Evolutionary conservation across 371 early-diverging fungal genomes (phyloP), one percentile per base, ranked within the genome.

Genomic region (Mortierella sp.): DNA sequence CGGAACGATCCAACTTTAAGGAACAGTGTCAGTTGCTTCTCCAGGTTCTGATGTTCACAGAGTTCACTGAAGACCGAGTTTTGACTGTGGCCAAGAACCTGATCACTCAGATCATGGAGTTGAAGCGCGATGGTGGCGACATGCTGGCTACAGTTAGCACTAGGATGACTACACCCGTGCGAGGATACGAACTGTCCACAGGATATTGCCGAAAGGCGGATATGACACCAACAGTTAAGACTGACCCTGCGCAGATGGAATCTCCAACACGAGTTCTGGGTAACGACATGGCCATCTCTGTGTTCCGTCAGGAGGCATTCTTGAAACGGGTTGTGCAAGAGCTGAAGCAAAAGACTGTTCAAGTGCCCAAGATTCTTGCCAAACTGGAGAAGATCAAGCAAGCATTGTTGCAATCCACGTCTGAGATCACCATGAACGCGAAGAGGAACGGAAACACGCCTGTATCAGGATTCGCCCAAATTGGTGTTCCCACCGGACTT

Each of bases 281-380:
- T 40, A 79, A 79, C 34, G 82, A 83, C 43, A 64, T 71, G 66
- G 68, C 81, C 9, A 76, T 84, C 43, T 80, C 79, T 22, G 59
- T 86, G 13, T 88, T 92, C 73, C 79, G 69, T 16, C 92, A 92
- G 57, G 88, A 89, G 49, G 58, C 61, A 9, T 88, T 91, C 70
- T 63, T 91, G 57, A 82, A 79, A 59, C 54, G 63, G 19, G 25
- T 90, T 14, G 29, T 86, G 21, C 57, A 65, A 25, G 66, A 67
- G 28, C 47, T 78, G 39, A 76, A 74, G n/a, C 77, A 60, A 44
- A 67, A 73, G 62, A 57, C 63, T 1, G 58, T 52, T 19, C 63
- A 71, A n/a, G 63, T 50, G 2, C 64, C 60, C 25, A 67, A 74
- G 46, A 70, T 80, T 16, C 46, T 78, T 9, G 41, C 54, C 8